Evolutionary conservation across 2,329 filamentous ascomycete species (phyloP).

Genomic region (Pseudopithomyces chartarum): DNA sequence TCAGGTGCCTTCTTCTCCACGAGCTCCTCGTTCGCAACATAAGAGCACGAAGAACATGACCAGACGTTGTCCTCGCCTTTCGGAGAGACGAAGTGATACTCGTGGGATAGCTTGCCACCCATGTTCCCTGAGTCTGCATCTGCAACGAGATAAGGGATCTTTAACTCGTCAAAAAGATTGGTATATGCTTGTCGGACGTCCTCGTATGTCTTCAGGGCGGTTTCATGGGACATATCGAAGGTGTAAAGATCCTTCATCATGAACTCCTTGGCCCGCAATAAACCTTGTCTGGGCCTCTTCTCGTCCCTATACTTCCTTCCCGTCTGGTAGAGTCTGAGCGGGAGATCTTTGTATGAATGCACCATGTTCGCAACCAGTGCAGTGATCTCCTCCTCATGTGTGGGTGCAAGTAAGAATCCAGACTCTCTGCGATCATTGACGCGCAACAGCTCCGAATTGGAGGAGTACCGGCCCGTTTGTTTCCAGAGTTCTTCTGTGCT

Average conservation of each 20-base stretch:
- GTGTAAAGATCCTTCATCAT: slow-evolving; percentile 99
- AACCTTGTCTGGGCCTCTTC: slow-evolving; percentile 81
- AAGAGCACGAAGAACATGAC: slow-evolving; percentile 73
- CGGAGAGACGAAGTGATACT: slow-evolving; percentile 82
- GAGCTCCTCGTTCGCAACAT: slow-evolving; percentile 88
- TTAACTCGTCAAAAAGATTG: slow-evolving; percentile 79
- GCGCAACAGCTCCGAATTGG: slow-evolving; percentile 81
- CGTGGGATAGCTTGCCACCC: slow-evolving; percentile 90
- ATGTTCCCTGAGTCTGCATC: slow-evolving; percentile 95
- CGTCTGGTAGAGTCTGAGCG: slow-evolving; percentile 88
- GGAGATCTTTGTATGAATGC: slow-evolving; percentile 84
- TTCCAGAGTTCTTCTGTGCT: slow-evolving; percentile 85
- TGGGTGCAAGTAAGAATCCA: slow-evolving; percentile 81
- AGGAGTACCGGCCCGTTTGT: slow-evolving; percentile 78
- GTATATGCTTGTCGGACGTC: slow-evolving; percentile 75
- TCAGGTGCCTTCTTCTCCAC: slow-evolving; percentile 51
- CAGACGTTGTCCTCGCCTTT: slow-evolving; percentile 87
- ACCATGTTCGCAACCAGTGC: slow-evolving; percentile 73
- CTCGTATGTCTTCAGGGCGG: slow-evolving; percentile 81
- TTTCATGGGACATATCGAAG: slow-evolving; percentile 72
- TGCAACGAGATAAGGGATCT: slow-evolving; percentile 81
- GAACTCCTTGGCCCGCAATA: slow-evolving; percentile 88
- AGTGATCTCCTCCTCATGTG: slow-evolving; percentile 97
- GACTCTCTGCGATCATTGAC: slow-evolving; percentile 78
- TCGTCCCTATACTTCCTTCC: slow-evolving; percentile 95